Conservation (phyloP, 768 basidiomycete species). For the Cystobasidium ongulense region DNA sequence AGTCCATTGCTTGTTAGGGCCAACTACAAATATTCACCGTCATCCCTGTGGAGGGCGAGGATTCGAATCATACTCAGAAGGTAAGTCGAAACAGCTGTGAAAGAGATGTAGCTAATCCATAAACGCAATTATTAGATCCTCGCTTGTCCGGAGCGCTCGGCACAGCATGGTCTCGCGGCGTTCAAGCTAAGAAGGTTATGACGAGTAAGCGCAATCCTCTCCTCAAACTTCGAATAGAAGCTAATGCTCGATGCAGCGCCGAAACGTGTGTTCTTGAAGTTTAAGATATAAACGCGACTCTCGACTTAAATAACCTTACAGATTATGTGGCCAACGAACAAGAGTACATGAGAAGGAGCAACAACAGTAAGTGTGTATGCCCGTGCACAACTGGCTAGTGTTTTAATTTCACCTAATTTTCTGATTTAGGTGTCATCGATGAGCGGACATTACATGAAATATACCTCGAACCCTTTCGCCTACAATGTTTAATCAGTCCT, state of each 20-base stretch:
- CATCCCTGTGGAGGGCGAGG: constrained; percentile 44
- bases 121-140: constrained; percentile 7
- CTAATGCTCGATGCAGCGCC: constrained; percentile 31
- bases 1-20: constrained; percentile 41
- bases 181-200: constrained; percentile 15
- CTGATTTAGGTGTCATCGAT: constrained; percentile 57
- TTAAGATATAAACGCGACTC: constrained; percentile 10
- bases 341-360: constrained; percentile 45
- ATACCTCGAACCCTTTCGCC: constrained; percentile 46
- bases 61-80: constrained; percentile 44
- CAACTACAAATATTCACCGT: constrained; percentile 44
- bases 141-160: constrained; percentile 9
- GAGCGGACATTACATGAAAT: constrained; percentile 45
- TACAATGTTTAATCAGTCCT: constrained; percentile 34
- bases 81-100: too few relatives aligned
- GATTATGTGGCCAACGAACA: constrained; percentile 46
- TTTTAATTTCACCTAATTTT: not conserved
- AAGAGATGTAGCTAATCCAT: not conserved
- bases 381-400: constrained; percentile 61
- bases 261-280: not conserved
- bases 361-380: constrained; percentile 50
- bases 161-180: constrained; percentile 26
- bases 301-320: not conserved
- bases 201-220: not conserved
- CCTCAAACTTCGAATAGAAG: too few relatives aligned